Evolutionary conservation across 192 early-diverging fungal species (phyloP).

Genomic region (Coemansia sp.): DNA sequence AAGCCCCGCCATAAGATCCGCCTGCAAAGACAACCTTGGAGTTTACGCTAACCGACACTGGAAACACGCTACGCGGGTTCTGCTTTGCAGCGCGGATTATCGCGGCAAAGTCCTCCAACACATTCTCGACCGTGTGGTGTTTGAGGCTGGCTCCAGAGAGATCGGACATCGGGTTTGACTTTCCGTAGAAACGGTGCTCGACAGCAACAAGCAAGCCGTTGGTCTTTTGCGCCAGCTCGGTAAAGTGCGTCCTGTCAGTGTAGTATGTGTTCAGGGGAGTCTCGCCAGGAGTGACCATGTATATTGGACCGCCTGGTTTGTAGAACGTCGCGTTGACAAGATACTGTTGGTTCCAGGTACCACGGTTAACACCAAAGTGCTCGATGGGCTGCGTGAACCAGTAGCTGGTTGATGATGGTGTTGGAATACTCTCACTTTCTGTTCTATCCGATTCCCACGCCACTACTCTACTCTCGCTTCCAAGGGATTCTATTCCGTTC

Average conservation of each 20-base stretch:
- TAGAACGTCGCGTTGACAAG: slow-evolving; percentile 38
- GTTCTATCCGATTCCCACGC: too few relatives aligned
- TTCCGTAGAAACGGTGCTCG: slow-evolving; percentile 65
- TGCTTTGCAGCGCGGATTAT: slow-evolving; percentile 23
- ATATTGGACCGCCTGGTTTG: slow-evolving; percentile 35
- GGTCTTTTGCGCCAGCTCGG: slow-evolving; percentile 51
- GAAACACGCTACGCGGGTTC: slow-evolving; percentile 12
- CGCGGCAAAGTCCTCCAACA: slow-evolving; percentile 30
- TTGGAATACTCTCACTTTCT: too few relatives aligned
- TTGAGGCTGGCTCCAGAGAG: slow-evolving; percentile 36
- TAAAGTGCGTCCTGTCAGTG: slow-evolving; percentile 18
- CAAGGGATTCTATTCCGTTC: too few relatives aligned
- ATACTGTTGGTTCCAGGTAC: slow-evolving; percentile 31
- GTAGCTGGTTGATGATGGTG: slow-evolving; percentile 16
- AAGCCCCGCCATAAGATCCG: slow-evolving; percentile 66
- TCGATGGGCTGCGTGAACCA: slow-evolving; percentile 41
- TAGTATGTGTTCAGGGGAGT: slow-evolving; percentile 5
- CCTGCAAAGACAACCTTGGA: slow-evolving; percentile 55
- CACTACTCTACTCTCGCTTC: too few relatives aligned
- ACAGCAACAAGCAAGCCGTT: slow-evolving; percentile 56
- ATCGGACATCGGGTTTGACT: slow-evolving; percentile 52
- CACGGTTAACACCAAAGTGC: slow-evolving; percentile 24
- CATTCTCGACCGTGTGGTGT: slow-evolving; percentile 31
- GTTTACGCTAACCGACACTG: slow-evolving; percentile 13
- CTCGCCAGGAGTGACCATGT: slow-evolving; percentile 35